Conservation (phyloP, 306 rosid genomes). For the Gastrolobium bilobum region DNA sequence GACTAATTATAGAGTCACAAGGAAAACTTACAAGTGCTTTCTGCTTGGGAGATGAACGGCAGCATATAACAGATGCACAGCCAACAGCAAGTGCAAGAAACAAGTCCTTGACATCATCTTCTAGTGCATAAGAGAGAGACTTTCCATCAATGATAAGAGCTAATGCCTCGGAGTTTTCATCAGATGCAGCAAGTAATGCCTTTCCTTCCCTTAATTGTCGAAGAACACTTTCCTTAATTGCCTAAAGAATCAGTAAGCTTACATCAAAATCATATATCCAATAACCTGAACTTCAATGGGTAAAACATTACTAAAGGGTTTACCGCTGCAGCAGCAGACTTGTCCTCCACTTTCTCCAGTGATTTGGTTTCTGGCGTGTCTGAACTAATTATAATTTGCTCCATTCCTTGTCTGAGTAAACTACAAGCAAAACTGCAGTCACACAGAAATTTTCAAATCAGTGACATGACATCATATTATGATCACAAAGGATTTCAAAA, state of each 20-base stretch:
- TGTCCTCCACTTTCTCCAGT: slow-evolving; percentile 48
- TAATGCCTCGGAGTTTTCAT: slow-evolving; percentile 67
- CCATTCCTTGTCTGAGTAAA: slow-evolving; percentile 55
- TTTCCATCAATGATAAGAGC: slow-evolving; percentile 93
- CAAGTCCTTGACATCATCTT: slow-evolving; percentile 75
- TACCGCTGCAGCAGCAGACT: slow-evolving; percentile 42
- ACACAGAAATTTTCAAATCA: slow-evolving; percentile 18
- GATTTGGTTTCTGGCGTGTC: slow-evolving; percentile 48
- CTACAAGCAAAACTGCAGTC: slow-evolving; percentile 50
- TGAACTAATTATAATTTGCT: slow-evolving; percentile 47
- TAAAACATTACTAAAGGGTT: background rate
- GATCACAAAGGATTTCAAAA: slow-evolving; percentile 11
- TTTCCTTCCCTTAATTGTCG: slow-evolving; percentile 73
- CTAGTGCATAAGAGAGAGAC: slow-evolving; percentile 78
- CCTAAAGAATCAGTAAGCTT: slow-evolving; percentile 51
- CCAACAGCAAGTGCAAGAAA: slow-evolving; percentile 82
- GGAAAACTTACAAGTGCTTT: slow-evolving; percentile 73
- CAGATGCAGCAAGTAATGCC: slow-evolving; percentile 56
- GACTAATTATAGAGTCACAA: slow-evolving; percentile 1
- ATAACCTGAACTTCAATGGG: background rate
- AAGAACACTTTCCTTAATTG: slow-evolving; percentile 71
- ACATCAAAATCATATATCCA: slow-evolving; percentile 24
- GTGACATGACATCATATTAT: slow-evolving; percentile 30
- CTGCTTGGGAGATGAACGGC: slow-evolving; percentile 95
- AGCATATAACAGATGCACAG: slow-evolving; percentile 93